Evolutionary conservation across 805 yeast genomes (phyloP).

Genomic region (Kockiozyma suomiensis): DNA sequence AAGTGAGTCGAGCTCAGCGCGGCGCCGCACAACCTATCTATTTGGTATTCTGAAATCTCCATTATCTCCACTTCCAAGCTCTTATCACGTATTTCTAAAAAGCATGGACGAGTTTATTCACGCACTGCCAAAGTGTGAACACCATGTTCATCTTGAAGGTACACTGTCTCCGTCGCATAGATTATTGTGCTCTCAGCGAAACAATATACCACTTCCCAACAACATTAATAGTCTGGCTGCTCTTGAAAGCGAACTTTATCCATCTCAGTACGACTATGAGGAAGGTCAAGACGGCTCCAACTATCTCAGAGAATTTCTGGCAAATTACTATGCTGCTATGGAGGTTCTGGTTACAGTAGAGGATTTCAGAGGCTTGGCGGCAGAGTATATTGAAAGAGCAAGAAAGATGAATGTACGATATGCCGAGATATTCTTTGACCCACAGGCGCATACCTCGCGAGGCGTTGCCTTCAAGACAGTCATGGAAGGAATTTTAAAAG

Average conservation of each 20-base stretch:
- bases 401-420: constrained; percentile 48
- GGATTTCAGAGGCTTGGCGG: constrained; percentile 75
- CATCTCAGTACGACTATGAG: constrained; percentile 59
- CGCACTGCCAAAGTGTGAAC: constrained; percentile 78
- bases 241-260: constrained; percentile 42
- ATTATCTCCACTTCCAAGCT: neutral
- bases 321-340: constrained; percentile 79
- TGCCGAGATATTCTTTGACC: constrained; percentile 80
- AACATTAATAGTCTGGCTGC: constrained; percentile 64
- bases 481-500: constrained; percentile 50
- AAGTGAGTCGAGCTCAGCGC: too few relatives aligned
- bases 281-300: constrained; percentile 45
- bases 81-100: neutral
- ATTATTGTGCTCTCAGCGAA: constrained; percentile 66
- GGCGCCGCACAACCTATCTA: neutral
- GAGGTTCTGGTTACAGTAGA: constrained; percentile 64
- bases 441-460: constrained; percentile 78
- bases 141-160: constrained; percentile 82
- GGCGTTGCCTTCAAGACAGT: constrained; percentile 63
- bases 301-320: constrained; percentile 68
- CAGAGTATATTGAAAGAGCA: constrained; percentile 39
- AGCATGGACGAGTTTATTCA: constrained; percentile 3
- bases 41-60: neutral
- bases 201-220: constrained; percentile 52
- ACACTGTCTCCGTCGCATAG: constrained; percentile 73